Evolutionary conservation across 2,329 filamentous ascomycete species (phyloP).

Genomic region (Zasmidium citrigriseum): DNA sequence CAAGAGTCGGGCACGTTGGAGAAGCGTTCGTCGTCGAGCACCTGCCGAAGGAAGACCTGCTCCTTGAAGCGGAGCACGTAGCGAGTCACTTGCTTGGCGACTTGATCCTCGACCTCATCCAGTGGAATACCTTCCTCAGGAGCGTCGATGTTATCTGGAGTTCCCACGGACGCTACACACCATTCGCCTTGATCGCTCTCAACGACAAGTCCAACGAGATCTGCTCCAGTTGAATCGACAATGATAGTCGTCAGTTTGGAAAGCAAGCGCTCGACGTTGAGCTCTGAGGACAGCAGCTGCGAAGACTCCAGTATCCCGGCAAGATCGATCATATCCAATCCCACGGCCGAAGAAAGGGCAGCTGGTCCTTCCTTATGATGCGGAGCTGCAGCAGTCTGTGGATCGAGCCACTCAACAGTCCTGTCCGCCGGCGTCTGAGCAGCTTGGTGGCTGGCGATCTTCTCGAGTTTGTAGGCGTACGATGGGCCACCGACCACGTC

Average conservation of each 20-base stretch:
- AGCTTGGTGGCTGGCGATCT: conserved; percentile 43
- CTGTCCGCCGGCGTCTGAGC: conserved; percentile 46
- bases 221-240: conserved; percentile 73
- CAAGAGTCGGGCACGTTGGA: conserved; percentile 72
- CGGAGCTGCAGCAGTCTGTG: conserved; percentile 38
- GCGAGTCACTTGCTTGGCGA: conserved; percentile 75
- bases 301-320: conserved; percentile 77
- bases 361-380: conserved; percentile 30
- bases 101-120: conserved; percentile 62
- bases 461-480: conserved; percentile 42
- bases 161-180: conserved; percentile 73
- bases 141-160: conserved; percentile 69
- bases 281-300: conserved; percentile 76
- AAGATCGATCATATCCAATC: conserved; percentile 78
- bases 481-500: conserved; percentile 54
- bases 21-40: conserved; percentile 75
- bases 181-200: conserved; percentile 67
- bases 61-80: conserved; percentile 78
- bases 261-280: conserved; percentile 73
- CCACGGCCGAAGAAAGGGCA: conserved; percentile 57
- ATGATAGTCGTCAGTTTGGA: conserved; percentile 83
- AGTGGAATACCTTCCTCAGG: conserved; percentile 68
- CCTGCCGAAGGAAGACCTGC: conserved; percentile 71
- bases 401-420: conserved; percentile 53
- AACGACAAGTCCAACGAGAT: conserved; percentile 71